Conservation (phyloP, 805 yeast species). For the Blastobotrys peoriensis region DNA sequence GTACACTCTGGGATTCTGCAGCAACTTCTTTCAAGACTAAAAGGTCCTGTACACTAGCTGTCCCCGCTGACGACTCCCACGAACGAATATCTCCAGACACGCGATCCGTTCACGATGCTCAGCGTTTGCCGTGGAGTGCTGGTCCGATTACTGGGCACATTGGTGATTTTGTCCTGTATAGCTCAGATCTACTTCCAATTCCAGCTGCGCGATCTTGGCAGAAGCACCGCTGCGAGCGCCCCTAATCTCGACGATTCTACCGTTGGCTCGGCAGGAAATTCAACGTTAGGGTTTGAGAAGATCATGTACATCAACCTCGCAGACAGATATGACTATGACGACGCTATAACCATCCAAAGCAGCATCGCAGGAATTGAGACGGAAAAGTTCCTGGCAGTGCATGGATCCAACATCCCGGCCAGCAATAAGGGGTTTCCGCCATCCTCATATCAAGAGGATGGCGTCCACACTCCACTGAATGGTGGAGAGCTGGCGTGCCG, state of each 20-base stretch:
- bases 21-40: too few relatives aligned
- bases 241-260: not conserved
- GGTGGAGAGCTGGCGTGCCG: conserved; percentile 8
- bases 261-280: conserved; percentile 5
- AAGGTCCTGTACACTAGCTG: too few relatives aligned
- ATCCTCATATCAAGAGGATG: conserved; percentile 1
- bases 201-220: not conserved
- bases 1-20: too few relatives aligned
- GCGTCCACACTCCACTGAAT: conserved; percentile 1
- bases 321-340: conserved; percentile 11
- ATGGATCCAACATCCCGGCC: not conserved
- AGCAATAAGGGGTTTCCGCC: conserved; percentile 10
- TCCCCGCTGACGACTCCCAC: too few relatives aligned
- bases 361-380: conserved; percentile 6
- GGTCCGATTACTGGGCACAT: not conserved
- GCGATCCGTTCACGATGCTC: too few relatives aligned
- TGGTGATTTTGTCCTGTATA: not conserved
- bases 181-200: not conserved
- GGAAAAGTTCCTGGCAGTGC: conserved; percentile 5
- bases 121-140: too few relatives aligned
- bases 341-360: conserved; percentile 10
- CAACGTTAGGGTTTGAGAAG: conserved; percentile 14
- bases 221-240: not conserved
- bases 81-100: too few relatives aligned
- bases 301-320: conserved; percentile 12